Base-by-base conservation (phyloP, 2,329 filamentous ascomycete genomes). In the Venturia aucupariae region DNA sequence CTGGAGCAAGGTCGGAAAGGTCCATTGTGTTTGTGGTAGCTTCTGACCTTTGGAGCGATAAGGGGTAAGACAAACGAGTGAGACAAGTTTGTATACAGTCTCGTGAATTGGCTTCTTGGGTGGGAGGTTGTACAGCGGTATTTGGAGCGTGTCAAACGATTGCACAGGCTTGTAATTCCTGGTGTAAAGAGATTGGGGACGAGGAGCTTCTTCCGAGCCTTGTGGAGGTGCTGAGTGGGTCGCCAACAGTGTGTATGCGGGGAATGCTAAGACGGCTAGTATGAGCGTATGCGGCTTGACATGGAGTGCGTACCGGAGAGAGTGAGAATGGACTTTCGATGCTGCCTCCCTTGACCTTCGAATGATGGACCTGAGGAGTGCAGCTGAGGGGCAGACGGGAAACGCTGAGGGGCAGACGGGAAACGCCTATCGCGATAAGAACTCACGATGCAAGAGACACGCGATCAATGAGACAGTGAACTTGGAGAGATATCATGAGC, bases 21-120 rank as follows among this genome's bases (percentile, higher is more conserved):
- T 63, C 62, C 62, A 63, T 63, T 19, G 46, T 42, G 61, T 42
- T 4, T 27, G 44, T 62, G 60, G 42, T 62, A 38, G 60, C 44
- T 57, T 57, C 51, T 57, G 51, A 35, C 51, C 24, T 35, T 30
- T 57, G 30, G 24, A n/a, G 27, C 51, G 51, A 57, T 57, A 57
- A 57, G 51, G 35, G 51, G 51, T n/a, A 57, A 57, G 51, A 57
- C 51, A 57, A 22, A 10, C 15, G 30, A 35, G 15, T 57, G 27
- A 57, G 51, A 57, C 51, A 57, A 22, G 10, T 17, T 27, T 19
- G 30, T 4, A 19, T 22, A 30, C 11, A 27, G 35, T 19, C 51
- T 54, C 24, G 48, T 32, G 48, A 54, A 30, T 54, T 8, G 42
- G 24, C 24, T 30, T 11, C 19, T 54, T 30, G 24, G 22, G 2